phyloP scores from a whole-genome alignment of 768 basidiomycete genomes.

The Fistulinella prunicolor region DNA sequence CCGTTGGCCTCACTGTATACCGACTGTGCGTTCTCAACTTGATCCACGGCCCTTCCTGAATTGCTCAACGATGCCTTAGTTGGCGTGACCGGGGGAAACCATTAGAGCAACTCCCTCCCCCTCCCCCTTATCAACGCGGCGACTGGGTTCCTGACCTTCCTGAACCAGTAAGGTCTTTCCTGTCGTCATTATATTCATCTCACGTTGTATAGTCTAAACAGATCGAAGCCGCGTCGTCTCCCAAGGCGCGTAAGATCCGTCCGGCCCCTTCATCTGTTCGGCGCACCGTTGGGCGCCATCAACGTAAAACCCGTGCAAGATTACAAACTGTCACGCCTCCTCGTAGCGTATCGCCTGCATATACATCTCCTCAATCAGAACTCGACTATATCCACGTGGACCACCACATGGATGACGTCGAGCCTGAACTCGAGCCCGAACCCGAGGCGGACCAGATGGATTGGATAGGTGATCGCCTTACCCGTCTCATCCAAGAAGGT shows the following conservation, averaged over 20 bases:
- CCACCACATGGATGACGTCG: slow-evolving; percentile 33
- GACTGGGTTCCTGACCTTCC: slow-evolving; percentile 49
- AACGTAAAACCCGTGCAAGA: slow-evolving; percentile 33
- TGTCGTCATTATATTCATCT: slow-evolving; percentile 9
- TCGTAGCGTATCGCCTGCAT: slow-evolving; percentile 25
- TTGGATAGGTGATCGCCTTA: slow-evolving; percentile 73
- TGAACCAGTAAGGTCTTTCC: slow-evolving; percentile 29
- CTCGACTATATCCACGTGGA: slow-evolving; percentile 38
- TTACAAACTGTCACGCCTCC: slow-evolving; percentile 25
- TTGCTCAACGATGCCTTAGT: slow-evolving; percentile 35
- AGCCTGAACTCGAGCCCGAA: slow-evolving; percentile 35
- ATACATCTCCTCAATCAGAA: slow-evolving; percentile 38
- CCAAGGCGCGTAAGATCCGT: slow-evolving; percentile 39
- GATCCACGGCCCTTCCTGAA: neutral
- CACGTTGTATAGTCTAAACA: slow-evolving; percentile 25
- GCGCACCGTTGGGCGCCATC: slow-evolving; percentile 36
- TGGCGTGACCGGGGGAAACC: slow-evolving; percentile 77
- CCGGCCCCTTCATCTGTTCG: slow-evolving; percentile 29
- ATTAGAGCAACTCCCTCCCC: slow-evolving; percentile 43
- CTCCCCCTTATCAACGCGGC: slow-evolving; percentile 65
- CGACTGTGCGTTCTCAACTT: slow-evolving; percentile 58
- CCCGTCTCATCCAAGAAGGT: slow-evolving; percentile 72
- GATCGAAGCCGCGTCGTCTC: slow-evolving; percentile 36
- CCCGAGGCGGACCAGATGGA: slow-evolving; percentile 64
- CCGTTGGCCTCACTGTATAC: slow-evolving; percentile 84